These are phyloP conservation scores for Neurospora sp. DNA, from an alignment of 495 filamentous ascomycete species.

Conservation along the genomic window DNA sequence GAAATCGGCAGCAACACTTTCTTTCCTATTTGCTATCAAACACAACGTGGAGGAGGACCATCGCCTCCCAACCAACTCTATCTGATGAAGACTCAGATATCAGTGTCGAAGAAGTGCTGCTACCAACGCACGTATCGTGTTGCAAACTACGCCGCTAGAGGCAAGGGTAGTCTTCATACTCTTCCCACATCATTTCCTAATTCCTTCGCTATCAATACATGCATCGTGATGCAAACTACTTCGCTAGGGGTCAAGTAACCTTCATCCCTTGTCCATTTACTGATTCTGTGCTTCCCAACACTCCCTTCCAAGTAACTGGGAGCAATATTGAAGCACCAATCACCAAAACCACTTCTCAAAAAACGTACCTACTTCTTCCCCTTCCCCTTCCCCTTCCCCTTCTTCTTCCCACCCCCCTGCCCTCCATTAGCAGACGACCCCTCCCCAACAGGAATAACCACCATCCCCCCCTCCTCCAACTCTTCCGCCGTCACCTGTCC, in stretches of 20 bases:
- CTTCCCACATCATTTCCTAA: background rate
- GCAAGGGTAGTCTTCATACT: background rate
- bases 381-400: slow-evolving; percentile 42
- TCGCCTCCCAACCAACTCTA: background rate
- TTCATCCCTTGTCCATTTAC: background rate
- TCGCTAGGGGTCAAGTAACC: background rate
- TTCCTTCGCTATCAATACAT: background rate
- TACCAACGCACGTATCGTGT: background rate
- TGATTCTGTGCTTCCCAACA: background rate
- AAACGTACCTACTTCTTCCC: slow-evolving; percentile 13
- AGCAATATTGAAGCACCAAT: background rate
- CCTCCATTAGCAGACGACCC: slow-evolving; percentile 6
- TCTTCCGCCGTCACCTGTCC: slow-evolving; percentile 50
- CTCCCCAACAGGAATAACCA: slow-evolving; percentile 30
- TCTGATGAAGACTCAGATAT: background rate
- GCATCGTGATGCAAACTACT: background rate
- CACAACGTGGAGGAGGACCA: background rate
- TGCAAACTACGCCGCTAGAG: background rate
- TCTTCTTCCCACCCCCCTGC: slow-evolving; percentile 31
- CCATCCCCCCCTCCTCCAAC: slow-evolving; percentile 38
- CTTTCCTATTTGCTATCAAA: background rate
- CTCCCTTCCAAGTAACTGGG: background rate
- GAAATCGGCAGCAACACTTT: background rate
- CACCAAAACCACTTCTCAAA: background rate
- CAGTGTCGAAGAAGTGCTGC: background rate